phyloP scores from a whole-genome alignment of 2,329 filamentous ascomycete species.

The Stagonosporopsis tanaceti region DNA sequence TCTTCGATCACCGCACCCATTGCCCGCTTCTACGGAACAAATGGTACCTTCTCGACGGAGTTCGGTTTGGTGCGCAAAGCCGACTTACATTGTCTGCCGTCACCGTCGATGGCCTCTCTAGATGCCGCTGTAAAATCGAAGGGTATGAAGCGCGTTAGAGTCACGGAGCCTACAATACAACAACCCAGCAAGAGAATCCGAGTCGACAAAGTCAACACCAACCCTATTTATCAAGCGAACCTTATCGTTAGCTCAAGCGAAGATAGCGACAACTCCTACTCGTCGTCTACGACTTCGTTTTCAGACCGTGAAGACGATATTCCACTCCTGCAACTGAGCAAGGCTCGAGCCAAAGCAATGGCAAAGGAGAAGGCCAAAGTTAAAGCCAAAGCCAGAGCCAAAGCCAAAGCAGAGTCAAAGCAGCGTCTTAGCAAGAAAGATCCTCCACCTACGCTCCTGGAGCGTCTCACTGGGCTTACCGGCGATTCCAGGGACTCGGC shows the following conservation, averaged over 20 bases:
- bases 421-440: slow-evolving; percentile 20
- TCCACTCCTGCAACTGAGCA: slow-evolving; percentile 9
- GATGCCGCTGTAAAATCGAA: slow-evolving; percentile 3
- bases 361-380: slow-evolving; percentile 8
- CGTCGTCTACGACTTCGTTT: slow-evolving; percentile 10
- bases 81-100: slow-evolving; percentile 17
- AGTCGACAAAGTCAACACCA: neutral
- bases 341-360: neutral
- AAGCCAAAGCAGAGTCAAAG: slow-evolving; percentile 16
- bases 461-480: slow-evolving; percentile 47
- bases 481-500: slow-evolving; percentile 42
- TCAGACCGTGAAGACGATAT: slow-evolving; percentile 25
- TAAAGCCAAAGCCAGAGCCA: too few relatives aligned
- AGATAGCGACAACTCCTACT: slow-evolving; percentile 17
- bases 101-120: neutral
- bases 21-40: slow-evolving; percentile 48
- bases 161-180: slow-evolving; percentile 20
- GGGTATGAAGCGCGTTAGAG: slow-evolving; percentile 33
- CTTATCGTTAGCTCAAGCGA: slow-evolving; percentile 11
- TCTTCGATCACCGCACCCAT: slow-evolving; percentile 30
- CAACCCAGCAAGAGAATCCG: slow-evolving; percentile 26
- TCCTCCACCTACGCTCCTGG: slow-evolving; percentile 37
- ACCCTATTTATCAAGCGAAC: neutral
- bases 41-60: slow-evolving; percentile 58
- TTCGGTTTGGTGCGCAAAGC: slow-evolving; percentile 20